Conservation (phyloP, 306 rosid genomes). For the Cucurbita moschata region DNA sequence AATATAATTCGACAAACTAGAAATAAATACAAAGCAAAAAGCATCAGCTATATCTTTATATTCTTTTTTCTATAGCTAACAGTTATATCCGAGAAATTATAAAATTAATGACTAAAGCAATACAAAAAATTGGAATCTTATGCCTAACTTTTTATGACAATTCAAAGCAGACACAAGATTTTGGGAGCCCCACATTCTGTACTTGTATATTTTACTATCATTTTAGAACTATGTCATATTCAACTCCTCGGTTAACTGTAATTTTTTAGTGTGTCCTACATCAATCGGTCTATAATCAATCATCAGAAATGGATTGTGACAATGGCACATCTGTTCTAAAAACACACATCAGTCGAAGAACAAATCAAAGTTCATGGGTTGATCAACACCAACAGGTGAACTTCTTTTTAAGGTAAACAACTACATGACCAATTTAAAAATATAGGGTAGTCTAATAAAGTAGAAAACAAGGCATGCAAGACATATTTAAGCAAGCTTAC, state of each 20-base stretch:
- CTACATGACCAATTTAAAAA: background rate
- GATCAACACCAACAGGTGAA: background rate
- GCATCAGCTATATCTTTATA: background rate
- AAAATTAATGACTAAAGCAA: background rate
- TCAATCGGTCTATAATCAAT: background rate
- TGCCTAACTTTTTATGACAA: background rate
- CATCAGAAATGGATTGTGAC: background rate
- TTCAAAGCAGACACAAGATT: background rate
- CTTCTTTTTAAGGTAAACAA: background rate
- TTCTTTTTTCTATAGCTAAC: background rate
- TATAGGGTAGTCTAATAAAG: background rate
- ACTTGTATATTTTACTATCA: background rate
- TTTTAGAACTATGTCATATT: background rate
- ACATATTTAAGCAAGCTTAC: constrained; percentile 16
- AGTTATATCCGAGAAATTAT: background rate
- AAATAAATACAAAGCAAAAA: background rate
- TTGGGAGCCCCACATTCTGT: background rate
- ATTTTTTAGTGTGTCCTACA: too few relatives aligned
- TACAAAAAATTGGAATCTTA: background rate
- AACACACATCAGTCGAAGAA: background rate
- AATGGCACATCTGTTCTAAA: background rate
- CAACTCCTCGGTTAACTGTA: background rate
- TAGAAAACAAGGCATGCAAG: background rate
- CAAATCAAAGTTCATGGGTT: background rate
- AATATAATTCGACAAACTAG: background rate